Evolutionary conservation across 208 protist genomes (phyloP), one percentile per base, ranked within the genome.

Genomic region (Leishmania mexicana): DNA sequence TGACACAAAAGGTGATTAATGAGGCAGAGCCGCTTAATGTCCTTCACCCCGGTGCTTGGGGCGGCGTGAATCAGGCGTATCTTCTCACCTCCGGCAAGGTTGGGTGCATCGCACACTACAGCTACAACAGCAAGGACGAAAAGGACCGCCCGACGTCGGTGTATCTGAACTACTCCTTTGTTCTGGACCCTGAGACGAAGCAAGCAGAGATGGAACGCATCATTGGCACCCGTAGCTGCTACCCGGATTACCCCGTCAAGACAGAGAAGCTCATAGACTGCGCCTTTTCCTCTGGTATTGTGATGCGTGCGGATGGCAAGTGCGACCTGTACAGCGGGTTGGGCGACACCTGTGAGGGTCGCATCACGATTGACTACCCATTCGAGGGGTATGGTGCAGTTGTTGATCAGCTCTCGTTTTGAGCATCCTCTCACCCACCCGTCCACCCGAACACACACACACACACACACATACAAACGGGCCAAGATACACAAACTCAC

Each of bases 291-390:
- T 85, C 89, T 28, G 91, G 91, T 64, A 94, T 94, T 58, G 84
- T 90, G 15, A 92, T 91, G 87, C 90, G 90, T 38, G 78, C 85
- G 45, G 91, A 94, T 72, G 91, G 87, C 42, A 94, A 94, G 83
- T 92, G 88, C 72, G 89, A 94, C 67, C 76, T 94, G 58, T 94
- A 94, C 88, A 94, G 91, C 73, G 91, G 91, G 19, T 57, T 94
- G 7, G 91, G 91, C 19, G 91, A 94, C 73, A 90, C 88, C 13
- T 81, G 84, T 72, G 85, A 92, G 79, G 90, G 90, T 11, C 90
- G 90, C 78, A 91, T 94, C 75, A 89, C 87, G 49, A 94, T 94
- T 72, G 90, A 94, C 81, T 94, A 94, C 85, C 90, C 88, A 2
- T 94, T 94, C 70, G 90, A 94, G 67, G 90, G 90, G 10, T 87